Conservation (phyloP, 2,329 filamentous ascomycete genomes). For the Xylaria sp. region DNA sequence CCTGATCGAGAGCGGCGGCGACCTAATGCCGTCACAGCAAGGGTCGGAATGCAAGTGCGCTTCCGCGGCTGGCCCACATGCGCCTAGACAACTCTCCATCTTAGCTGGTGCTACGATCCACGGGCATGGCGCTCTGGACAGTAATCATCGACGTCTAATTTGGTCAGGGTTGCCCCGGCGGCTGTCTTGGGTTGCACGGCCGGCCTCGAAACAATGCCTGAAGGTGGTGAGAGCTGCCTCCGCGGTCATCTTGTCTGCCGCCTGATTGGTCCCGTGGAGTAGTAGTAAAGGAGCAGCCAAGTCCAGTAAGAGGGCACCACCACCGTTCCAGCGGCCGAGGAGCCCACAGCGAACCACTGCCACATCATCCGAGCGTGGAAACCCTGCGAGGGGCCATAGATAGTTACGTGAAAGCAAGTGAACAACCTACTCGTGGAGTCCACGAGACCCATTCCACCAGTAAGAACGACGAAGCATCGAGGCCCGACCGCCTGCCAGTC, state of each 20-base stretch:
- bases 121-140: conserved; percentile 23
- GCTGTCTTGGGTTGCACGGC: conserved; percentile 37
- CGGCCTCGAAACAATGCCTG: conserved; percentile 16
- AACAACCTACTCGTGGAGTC: conserved; percentile 21
- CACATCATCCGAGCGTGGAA: conserved; percentile 19
- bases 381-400: conserved; percentile 10
- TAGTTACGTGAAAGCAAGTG: conserved; percentile 21
- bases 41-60: conserved; percentile 45
- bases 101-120: conserved; percentile 29
- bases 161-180: conserved; percentile 28
- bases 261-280: conserved; percentile 34
- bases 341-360: conserved; percentile 30
- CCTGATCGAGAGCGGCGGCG: conserved; percentile 45
- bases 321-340: conserved; percentile 27
- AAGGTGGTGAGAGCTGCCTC: conserved; percentile 14
- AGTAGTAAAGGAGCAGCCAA: conserved; percentile 34
- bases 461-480: neutral
- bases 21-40: conserved; percentile 43
- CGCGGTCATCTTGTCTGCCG: conserved; percentile 13
- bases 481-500: conserved; percentile 17
- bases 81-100: conserved; percentile 27
- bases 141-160: conserved; percentile 35
- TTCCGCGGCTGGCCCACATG: conserved; percentile 45
- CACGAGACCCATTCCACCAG: conserved; percentile 7
- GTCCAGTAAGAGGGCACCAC: conserved; percentile 32